Evolutionary conservation across 192 early-diverging fungal genomes (phyloP), one percentile per base, ranked within the genome.

Genomic region (Phlyctochytrium arcticum): DNA sequence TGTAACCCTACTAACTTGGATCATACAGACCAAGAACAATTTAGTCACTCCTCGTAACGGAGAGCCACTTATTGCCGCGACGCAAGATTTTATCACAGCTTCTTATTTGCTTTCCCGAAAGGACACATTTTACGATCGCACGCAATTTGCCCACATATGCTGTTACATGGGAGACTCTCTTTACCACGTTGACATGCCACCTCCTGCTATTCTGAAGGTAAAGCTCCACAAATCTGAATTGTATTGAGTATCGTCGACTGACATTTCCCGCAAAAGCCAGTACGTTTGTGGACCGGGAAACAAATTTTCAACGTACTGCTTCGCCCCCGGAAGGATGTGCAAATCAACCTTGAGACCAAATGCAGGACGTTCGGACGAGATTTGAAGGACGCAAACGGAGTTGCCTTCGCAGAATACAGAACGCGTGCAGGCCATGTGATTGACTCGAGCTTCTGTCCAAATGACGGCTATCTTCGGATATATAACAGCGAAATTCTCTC

Each of bases 21-120:
- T 1, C 44, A 0, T 65, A 0, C 32, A 75, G 70, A 67, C 93
- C 44, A 92, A 94, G 65, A 92, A 95, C 65, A 99, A 99, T 67
- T 76, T 99, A 63, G 93, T 98, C 0, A 98, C 98, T 2, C 98
- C 98, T 17, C 87, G 96, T 70, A 97, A 98, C 78, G 98, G 98
- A 54, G 95, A 97, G 65, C 95, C 95, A 15, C 75, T 98, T 35
- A 95, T 99, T 80, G 96, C 95, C 21, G 98, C 98, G 24, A 99
- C 94, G 36, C 98, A 99, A 77, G 98, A 99, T 87, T 99, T 99
- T 76, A 93, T 99, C 67, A 98, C 98, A 4, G 90, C 95, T 0
- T 88, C 92, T 9, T 99, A 92, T 59, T 77, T 99, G 37, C 79
- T 98, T 34, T 93, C 96, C 5, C 83, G 88, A 39, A 96, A 94